Conservation (phyloP, 805 yeast species). For the Groenewaldozyma tartarivorans region DNA sequence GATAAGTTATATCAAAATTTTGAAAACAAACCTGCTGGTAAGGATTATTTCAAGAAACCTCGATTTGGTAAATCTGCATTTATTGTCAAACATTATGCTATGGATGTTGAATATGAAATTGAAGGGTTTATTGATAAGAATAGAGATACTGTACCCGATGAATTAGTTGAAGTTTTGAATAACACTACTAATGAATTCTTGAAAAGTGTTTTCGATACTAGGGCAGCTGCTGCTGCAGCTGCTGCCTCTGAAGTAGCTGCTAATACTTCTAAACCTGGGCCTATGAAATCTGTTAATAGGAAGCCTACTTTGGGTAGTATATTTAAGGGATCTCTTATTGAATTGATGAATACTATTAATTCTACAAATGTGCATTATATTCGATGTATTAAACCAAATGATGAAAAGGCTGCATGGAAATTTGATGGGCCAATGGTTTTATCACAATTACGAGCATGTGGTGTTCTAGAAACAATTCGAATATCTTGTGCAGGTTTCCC, state of each 20-base stretch:
- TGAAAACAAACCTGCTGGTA: slow-evolving; percentile 58
- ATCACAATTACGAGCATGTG: slow-evolving; percentile 94
- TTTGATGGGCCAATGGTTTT: slow-evolving; percentile 93
- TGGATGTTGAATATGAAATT: slow-evolving; percentile 83
- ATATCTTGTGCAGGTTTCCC: slow-evolving; percentile 98
- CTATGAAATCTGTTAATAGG: slow-evolving; percentile 39
- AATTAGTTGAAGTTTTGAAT: slow-evolving; percentile 77
- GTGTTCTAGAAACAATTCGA: slow-evolving; percentile 93
- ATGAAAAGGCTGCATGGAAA: slow-evolving; percentile 88
- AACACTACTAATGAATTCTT: slow-evolving; percentile 60
- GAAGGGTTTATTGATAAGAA: slow-evolving; percentile 96
- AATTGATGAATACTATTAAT: slow-evolving; percentile 84
- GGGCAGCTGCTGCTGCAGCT: slow-evolving; percentile 45
- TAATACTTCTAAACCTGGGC: slow-evolving; percentile 32
- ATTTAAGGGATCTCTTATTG: slow-evolving; percentile 85
- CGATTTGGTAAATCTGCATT: slow-evolving; percentile 89
- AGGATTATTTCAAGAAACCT: slow-evolving; percentile 79
- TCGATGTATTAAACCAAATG: slow-evolving; percentile 96
- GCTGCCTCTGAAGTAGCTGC: slow-evolving; percentile 26
- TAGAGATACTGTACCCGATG: slow-evolving; percentile 95
- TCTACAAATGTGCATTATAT: slow-evolving; percentile 95
- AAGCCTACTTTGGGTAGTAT: slow-evolving; percentile 94
- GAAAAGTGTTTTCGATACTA: slow-evolving; percentile 50
- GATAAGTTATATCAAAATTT: slow-evolving; percentile 81
- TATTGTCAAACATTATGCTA: slow-evolving; percentile 86